phyloP scores from a whole-genome alignment of 371 early-diverging fungal species.

The Saksenaea oblongispora region DNA sequence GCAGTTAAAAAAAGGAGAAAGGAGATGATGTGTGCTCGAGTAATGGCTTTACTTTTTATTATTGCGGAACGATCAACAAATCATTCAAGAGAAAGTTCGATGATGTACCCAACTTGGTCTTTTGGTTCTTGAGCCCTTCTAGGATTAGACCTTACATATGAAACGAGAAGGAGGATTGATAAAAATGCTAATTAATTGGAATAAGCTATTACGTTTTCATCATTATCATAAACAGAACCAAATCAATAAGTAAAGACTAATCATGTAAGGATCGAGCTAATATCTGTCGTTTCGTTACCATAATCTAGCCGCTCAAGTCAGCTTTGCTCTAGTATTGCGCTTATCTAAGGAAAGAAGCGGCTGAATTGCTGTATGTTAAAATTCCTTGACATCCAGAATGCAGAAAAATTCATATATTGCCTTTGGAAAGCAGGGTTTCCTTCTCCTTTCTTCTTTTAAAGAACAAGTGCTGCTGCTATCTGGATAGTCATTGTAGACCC shows the following conservation, averaged over 20 bases:
- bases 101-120: background rate
- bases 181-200: background rate
- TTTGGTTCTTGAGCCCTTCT: too few species aligned
- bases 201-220: background rate
- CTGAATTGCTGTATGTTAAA: background rate
- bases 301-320: background rate
- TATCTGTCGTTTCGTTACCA: too few species aligned
- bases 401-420: background rate
- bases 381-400: background rate
- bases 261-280: too few species aligned
- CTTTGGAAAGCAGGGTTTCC: background rate
- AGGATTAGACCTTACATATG: background rate
- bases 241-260: too few species aligned
- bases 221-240: background rate
- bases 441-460: too few species aligned
- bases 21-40: background rate
- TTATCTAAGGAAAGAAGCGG: too few species aligned
- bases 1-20: background rate
- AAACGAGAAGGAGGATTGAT: too few species aligned
- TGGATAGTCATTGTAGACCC: background rate
- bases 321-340: background rate
- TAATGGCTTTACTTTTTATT: background rate
- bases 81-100: background rate
- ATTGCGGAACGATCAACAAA: background rate
- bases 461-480: background rate